phyloP scores from a whole-genome alignment of 331 rosid species.

The Spiraea crenata region DNA sequence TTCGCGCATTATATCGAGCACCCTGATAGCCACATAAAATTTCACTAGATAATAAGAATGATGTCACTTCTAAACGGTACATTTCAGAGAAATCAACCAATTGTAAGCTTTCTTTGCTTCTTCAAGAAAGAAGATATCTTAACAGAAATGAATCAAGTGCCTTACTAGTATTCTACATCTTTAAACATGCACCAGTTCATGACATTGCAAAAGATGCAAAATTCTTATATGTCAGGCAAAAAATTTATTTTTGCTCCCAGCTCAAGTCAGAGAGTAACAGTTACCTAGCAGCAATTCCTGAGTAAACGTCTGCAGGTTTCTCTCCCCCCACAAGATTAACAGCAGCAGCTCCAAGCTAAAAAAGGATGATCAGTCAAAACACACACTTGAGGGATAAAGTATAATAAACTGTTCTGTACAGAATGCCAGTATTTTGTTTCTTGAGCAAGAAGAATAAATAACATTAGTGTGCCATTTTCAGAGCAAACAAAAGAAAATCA shows the following conservation, averaged over 20 bases:
- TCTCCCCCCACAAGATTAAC: slow-evolving; percentile 86
- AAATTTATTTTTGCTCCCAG: neutral
- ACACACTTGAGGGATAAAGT: neutral
- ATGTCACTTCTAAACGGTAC: neutral
- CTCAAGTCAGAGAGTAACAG: slow-evolving; percentile 8
- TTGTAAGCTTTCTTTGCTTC: neutral
- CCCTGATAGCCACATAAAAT: slow-evolving; percentile 51
- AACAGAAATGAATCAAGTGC: neutral
- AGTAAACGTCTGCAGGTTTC: slow-evolving; percentile 89
- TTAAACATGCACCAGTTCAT: neutral
- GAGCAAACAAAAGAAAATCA: neutral
- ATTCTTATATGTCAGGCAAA: neutral
- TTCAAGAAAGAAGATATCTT: neutral
- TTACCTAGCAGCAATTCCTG: slow-evolving; percentile 87
- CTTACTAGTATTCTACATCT: neutral
- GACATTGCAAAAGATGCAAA: neutral
- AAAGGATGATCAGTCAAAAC: neutral
- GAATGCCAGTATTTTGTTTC: neutral
- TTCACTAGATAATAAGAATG: neutral
- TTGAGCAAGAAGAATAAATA: neutral
- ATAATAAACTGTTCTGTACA: neutral
- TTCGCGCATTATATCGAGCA: slow-evolving; percentile 70
- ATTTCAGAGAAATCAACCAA: neutral
- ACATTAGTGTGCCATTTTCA: too few relatives aligned
- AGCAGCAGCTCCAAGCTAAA: slow-evolving; percentile 86